Conservation (phyloP, 1,284 basidiomycete species). For the Coriolopsis trogii region DNA sequence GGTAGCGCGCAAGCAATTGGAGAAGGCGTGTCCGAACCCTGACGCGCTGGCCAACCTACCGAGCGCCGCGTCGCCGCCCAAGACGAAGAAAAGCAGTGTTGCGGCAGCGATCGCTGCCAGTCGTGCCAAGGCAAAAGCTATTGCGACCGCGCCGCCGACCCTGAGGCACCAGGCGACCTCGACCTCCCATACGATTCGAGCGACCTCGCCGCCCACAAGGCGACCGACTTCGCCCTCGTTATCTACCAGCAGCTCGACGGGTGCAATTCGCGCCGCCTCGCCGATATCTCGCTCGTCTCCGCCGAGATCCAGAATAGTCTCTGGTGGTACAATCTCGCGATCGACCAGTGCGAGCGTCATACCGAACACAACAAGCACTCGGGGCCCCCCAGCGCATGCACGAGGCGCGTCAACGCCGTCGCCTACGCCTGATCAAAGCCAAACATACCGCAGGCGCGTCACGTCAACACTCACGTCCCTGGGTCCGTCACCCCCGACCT, state of each 20-base stretch:
- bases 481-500: conserved; percentile 39
- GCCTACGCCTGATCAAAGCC: conserved; percentile 43
- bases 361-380: conserved; percentile 39
- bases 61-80: conserved; percentile 49
- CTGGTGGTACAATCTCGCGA: conserved; percentile 38
- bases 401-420: conserved; percentile 49
- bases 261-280: conserved; percentile 40
- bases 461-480: conserved; percentile 53
- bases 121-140: conserved; percentile 81
- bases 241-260: conserved; percentile 36
- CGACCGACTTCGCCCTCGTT: conserved; percentile 48
- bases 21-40: conserved; percentile 77
- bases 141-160: conserved; percentile 75
- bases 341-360: conserved; percentile 39
- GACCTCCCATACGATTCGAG: conserved; percentile 49
- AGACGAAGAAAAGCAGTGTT: conserved; percentile 72
- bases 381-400: conserved; percentile 30
- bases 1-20: conserved; percentile 79
- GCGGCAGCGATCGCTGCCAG: conserved; percentile 84
- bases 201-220: conserved; percentile 46
- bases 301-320: conserved; percentile 48
- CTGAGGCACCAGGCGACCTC: conserved; percentile 80
- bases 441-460: conserved; percentile 45
- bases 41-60: conserved; percentile 42
- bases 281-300: conserved; percentile 44